Base-by-base conservation (phyloP, 306 rosid species). In the Trifolium fragiferum region DNA sequence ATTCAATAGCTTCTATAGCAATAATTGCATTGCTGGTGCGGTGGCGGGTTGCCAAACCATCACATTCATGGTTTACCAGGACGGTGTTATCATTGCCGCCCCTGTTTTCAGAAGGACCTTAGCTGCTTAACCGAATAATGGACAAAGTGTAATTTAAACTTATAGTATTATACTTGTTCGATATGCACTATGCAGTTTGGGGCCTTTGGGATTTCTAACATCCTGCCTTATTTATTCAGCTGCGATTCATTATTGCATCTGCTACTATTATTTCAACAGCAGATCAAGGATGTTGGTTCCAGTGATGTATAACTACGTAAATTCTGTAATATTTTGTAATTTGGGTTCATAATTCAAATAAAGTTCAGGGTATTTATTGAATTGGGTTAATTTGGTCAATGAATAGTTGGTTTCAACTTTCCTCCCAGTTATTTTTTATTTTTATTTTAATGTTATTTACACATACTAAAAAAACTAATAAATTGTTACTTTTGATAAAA, bases 1-100 rank as follows among this genome's bases (percentile, higher is more conserved):
- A 46, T 61, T 23, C n/a, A 40, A 67, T 63, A 41, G 53, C 83
- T 73, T 66, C 43, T 66, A 20, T 77, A 59, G 47, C 65, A 77
- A 77, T 49, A 69, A 70, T 61, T 53, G 19, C 66, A 68, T 68
- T 50, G 35, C 50, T 63, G 72, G 49, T 55, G 37, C 68, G 0
- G 35, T 15, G 64, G 40, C 51, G 21, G 15, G 57, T 78, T 68
- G 64, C 50, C 16, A 43, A 73, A 66, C 30, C 41, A 50, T 37
- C 10, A 32, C 23, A 9, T 16, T 35, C 12, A 30, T 72, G 50
- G 62, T 72, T 63, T 4, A 38, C 57, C 69, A 21, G 69, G 67
- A 50, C 51, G 40, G 11, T 40, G 19, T 50, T 54, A 27, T 33
- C 66, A 38, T 64, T 18, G 47, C 54, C 8, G n/a, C 68, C 19